Evolutionary conservation across 768 basidiomycete species (phyloP).

Genomic region (Termitomyces sp.): DNA sequence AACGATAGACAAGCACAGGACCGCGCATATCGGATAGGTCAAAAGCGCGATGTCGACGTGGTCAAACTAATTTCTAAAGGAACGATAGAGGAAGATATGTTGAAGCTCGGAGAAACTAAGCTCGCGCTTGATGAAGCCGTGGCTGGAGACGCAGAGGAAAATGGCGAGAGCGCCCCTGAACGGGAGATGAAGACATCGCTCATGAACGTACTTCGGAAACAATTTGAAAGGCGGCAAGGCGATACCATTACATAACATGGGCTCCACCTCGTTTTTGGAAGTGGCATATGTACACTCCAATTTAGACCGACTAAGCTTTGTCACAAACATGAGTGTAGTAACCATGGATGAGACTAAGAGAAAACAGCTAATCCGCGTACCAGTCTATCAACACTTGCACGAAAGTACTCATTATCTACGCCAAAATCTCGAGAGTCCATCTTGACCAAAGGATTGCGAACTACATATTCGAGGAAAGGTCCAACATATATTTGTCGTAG

Average conservation of each 20-base stretch:
- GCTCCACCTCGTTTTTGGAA: neutral
- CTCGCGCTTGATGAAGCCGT: constrained; percentile 91
- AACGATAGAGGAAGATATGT: constrained; percentile 97
- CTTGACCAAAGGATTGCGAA: constrained; percentile 80
- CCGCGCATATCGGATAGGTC: constrained; percentile 94
- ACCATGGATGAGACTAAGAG: constrained; percentile 16
- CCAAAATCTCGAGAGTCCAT: constrained; percentile 84
- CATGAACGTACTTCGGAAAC: constrained; percentile 78
- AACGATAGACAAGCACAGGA: constrained; percentile 98
- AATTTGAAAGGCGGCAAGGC: constrained; percentile 60
- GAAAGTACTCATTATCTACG: constrained; percentile 91
- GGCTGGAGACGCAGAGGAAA: constrained; percentile 68
- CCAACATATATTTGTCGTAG: constrained; percentile 90
- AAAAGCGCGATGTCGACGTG: constrained; percentile 90
- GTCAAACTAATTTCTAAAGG: constrained; percentile 88
- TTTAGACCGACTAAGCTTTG: neutral
- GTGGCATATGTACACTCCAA: neutral
- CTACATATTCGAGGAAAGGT: constrained; percentile 91
- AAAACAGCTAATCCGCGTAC: constrained; percentile 54
- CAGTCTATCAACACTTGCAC: constrained; percentile 71
- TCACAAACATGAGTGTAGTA: neutral
- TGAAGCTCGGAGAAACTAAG: constrained; percentile 84
- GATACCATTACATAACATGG: neutral
- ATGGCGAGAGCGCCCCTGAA: constrained; percentile 61
- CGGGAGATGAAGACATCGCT: constrained; percentile 82